A percentile compares a stretch with the other conserved stretches of the same genome.
phyloP scores from a whole-genome alignment of 202 grass and related monocot species.

The Saccharum hybrid region DNA sequence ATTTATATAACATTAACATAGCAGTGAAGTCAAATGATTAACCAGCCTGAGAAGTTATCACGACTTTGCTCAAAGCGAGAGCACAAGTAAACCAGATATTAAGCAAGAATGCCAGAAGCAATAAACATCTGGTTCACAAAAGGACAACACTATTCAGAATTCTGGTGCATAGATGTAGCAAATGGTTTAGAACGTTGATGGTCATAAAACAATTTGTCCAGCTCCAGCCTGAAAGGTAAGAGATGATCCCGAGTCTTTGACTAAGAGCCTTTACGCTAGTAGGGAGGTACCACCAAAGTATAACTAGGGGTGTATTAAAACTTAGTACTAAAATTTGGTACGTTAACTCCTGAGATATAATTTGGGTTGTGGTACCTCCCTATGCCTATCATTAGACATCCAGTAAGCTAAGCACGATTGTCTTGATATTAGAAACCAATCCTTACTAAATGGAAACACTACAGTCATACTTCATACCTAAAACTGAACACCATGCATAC shows the following conservation, averaged over 20 bases:
- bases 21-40: not conserved
- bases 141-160: conserved; percentile 13
- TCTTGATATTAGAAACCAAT: not conserved
- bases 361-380: not conserved
- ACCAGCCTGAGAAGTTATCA: not conserved
- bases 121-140: not conserved
- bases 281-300: not conserved
- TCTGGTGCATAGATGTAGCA: not conserved
- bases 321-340: not conserved
- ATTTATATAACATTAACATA: not conserved
- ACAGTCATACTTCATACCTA: not conserved
- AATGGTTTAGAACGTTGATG: not conserved
- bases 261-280: not conserved
- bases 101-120: not conserved
- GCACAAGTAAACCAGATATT: conserved; percentile 12
- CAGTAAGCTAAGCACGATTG: not conserved
- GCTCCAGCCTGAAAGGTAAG: not conserved
- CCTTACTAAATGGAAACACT: not conserved
- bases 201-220: conserved; percentile 4
- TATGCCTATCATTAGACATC: no score
- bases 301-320: not conserved
- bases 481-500: not conserved
- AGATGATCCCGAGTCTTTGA: not conserved
- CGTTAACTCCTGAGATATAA: not conserved
- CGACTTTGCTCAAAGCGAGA: not conserved